phyloP scores from a whole-genome alignment of 2,329 filamentous ascomycete genomes.

The Tolypocladium ovalisporum region DNA sequence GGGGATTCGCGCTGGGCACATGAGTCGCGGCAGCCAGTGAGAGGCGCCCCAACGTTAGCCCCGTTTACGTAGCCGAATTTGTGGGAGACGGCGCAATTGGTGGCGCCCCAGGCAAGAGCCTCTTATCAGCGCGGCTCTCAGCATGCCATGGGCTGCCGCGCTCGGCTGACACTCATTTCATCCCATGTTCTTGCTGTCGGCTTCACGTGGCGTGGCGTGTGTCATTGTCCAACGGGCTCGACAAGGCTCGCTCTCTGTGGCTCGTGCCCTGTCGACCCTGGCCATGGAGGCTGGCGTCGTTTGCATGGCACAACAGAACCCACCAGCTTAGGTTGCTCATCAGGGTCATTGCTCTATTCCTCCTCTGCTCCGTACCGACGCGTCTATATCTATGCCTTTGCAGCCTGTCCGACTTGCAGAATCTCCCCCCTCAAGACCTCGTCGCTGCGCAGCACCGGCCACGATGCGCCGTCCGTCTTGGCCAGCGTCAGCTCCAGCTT shows the following conservation, averaged over 20 bases:
- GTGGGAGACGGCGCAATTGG: constrained; percentile 10
- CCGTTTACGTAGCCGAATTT: constrained; percentile 27
- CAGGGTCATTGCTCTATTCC: neutral
- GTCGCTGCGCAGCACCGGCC: constrained; percentile 75
- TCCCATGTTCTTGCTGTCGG: neutral
- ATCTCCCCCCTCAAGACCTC: constrained; percentile 64
- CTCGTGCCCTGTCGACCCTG: neutral
- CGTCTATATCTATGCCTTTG: constrained; percentile 15
- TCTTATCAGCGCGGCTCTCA: neutral
- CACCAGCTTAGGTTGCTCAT: neutral
- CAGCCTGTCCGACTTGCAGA: constrained; percentile 78
- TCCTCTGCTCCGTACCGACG: neutral
- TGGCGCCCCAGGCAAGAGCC: neutral
- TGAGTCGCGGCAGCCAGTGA: constrained; percentile 3
- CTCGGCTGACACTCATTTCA: neutral
- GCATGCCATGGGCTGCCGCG: neutral
- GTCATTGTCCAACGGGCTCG: neutral
- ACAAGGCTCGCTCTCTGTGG: neutral
- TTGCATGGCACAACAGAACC: neutral
- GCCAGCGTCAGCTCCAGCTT: constrained; percentile 74
- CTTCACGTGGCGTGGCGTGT: neutral
- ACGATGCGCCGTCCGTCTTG: constrained; percentile 65
- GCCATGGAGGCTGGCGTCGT: neutral
- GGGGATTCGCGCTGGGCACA: neutral
- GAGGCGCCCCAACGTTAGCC: neutral